These are phyloP conservation scores for Cymbopogon flexuosus DNA, from an alignment of 202 grass and related monocot genomes.

Conservation along the genomic window DNA sequence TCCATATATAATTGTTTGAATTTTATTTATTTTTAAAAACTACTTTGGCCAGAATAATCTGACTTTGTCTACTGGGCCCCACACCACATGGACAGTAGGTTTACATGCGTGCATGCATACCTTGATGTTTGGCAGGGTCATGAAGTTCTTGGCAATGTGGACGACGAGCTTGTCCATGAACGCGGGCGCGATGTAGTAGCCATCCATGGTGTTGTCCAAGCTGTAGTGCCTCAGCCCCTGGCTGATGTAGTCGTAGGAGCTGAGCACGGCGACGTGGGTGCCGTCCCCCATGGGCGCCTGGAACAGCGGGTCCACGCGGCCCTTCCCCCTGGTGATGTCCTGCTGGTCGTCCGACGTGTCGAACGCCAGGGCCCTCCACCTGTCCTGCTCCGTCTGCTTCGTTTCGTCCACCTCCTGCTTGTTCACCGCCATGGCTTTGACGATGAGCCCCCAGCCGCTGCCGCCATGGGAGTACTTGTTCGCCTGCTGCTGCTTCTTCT, in stretches of 20 bases:
- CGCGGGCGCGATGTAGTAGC: slow-evolving; percentile 79
- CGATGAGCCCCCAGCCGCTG: slow-evolving; percentile 5
- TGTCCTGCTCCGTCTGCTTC: slow-evolving; percentile 51
- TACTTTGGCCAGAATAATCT: too few relatives aligned
- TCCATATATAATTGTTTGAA: too few relatives aligned
- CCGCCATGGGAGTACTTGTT: slow-evolving; percentile 5
- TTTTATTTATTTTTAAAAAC: too few relatives aligned
- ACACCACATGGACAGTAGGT: too few relatives aligned
- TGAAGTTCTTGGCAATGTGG: slow-evolving; percentile 95
- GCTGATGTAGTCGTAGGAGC: slow-evolving; percentile 85
- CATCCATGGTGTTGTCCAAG: slow-evolving; percentile 68
- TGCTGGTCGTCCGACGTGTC: slow-evolving; percentile 92
- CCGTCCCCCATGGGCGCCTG: slow-evolving; percentile 75
- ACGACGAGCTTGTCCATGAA: slow-evolving; percentile 96
- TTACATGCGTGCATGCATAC: slow-evolving; percentile 2
- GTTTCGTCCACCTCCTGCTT: slow-evolving; percentile 40
- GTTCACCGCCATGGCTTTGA: slow-evolving; percentile 32
- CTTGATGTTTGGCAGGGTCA: slow-evolving; percentile 95
- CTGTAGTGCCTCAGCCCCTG: slow-evolving; percentile 51
- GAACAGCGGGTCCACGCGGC: slow-evolving; percentile 63
- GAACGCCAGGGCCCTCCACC: slow-evolving; percentile 52
- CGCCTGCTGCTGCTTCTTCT: background rate
- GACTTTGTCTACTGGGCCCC: too few relatives aligned
- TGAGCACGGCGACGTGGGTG: slow-evolving; percentile 78
- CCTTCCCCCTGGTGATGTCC: slow-evolving; percentile 92